Conservation (phyloP, 2,329 filamentous ascomycete genomes). For the Fusarium brachygibbosum region DNA sequence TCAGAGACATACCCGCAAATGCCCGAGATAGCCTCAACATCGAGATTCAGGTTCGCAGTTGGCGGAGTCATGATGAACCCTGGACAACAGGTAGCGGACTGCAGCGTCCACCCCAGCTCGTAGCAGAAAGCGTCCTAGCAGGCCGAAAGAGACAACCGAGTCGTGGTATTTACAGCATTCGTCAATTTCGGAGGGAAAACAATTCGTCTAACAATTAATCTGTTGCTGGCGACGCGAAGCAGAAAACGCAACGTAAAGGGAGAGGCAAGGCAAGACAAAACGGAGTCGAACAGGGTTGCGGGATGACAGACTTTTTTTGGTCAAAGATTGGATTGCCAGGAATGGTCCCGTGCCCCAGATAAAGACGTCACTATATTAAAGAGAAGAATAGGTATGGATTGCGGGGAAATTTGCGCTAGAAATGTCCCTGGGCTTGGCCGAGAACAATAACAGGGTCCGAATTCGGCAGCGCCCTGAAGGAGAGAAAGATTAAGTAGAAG, state of each 20-base stretch:
- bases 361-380: conserved; percentile 45
- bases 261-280: conserved; percentile 21
- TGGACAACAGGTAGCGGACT: conserved; percentile 35
- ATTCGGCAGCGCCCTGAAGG: conserved; percentile 12
- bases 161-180: conserved; percentile 27
- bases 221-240: conserved; percentile 12
- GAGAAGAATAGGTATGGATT: conserved; percentile 29
- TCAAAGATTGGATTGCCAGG: conserved; percentile 37
- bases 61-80: conserved; percentile 65
- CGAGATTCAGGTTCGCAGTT: conserved; percentile 74
- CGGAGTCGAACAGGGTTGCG: conserved; percentile 19
- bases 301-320: conserved; percentile 45
- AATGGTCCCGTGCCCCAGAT: conserved; percentile 42
- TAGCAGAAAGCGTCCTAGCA: conserved; percentile 15
- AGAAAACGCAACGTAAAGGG: conserved; percentile 30
- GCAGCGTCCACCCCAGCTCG: conserved; percentile 22
- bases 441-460: conserved; percentile 20
- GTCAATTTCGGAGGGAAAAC: not conserved
- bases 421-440: conserved; percentile 16
- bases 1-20: conserved; percentile 80
- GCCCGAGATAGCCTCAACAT: conserved; percentile 91
- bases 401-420: conserved; percentile 33
- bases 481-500: conserved; percentile 15
- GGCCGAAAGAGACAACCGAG: conserved; percentile 7
- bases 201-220: not conserved